Evolutionary conservation across 345 rosid species (phyloP).

Genomic region (Eucalyptus decipiens): DNA sequence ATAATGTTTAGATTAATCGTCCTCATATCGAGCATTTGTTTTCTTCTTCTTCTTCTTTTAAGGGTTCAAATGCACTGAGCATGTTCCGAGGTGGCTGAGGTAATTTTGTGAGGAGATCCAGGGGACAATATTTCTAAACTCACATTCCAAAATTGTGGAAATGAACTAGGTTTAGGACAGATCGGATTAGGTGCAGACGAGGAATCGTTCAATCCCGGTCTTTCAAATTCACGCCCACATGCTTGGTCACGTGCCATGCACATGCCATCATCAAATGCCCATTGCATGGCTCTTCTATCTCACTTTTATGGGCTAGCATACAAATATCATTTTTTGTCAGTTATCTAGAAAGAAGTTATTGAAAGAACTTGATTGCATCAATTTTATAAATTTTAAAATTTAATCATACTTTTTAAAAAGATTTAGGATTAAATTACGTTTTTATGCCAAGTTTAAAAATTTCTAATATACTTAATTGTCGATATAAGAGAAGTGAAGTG

Average conservation of each 20-base stretch:
- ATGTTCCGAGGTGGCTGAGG: background rate
- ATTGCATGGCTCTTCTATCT: background rate
- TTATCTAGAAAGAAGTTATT: too few relatives aligned
- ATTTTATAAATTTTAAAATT: too few relatives aligned
- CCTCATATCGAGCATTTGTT: background rate
- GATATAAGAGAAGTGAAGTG: background rate
- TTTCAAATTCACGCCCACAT: background rate
- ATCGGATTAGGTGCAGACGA: background rate
- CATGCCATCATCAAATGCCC: background rate
- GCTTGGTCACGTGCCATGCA: background rate
- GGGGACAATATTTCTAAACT: background rate
- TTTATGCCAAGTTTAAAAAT: too few relatives aligned
- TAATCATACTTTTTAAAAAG: too few relatives aligned
- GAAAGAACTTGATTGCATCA: too few relatives aligned
- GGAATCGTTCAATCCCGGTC: background rate
- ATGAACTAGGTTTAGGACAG: background rate
- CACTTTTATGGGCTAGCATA: background rate
- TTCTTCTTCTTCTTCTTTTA: too few relatives aligned
- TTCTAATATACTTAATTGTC: too few relatives aligned
- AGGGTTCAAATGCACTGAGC: background rate
- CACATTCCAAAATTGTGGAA: background rate
- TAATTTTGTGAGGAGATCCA: too few relatives aligned
- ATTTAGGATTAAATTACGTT: rapidly evolving
- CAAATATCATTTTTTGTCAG: background rate
- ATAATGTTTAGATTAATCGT: background rate